Percentiles rank a stretch among this genome's conserved stretches.
Evolutionary conservation across 75 land plant genomes (phyloP).

Genomic region (Isoetes taiwanensis): DNA sequence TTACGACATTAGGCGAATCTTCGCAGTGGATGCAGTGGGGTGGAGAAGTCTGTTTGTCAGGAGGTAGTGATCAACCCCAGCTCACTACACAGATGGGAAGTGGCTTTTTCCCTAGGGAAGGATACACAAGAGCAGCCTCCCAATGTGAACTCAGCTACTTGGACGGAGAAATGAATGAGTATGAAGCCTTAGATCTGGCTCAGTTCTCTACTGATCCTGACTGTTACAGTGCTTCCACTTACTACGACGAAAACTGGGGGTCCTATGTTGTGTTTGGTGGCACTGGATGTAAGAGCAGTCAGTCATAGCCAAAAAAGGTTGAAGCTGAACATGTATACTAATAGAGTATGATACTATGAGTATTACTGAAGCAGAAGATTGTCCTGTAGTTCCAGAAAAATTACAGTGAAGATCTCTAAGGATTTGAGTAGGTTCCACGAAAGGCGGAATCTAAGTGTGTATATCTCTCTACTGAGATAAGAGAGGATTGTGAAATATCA

Average conservation of each 20-base stretch:
- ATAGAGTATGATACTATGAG: too few species aligned
- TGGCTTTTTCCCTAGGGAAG: conserved; percentile 1
- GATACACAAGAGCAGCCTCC: neutral
- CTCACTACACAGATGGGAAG: conserved; percentile 6
- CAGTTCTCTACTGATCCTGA: conserved; percentile 6
- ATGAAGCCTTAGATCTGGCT: neutral
- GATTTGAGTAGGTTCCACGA: too few species aligned
- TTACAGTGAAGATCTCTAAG: too few species aligned
- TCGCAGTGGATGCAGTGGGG: conserved; percentile 10
- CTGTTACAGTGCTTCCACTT: neutral
- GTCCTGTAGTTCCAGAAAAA: too few species aligned
- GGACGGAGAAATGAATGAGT: neutral
- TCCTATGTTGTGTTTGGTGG: conserved; percentile 4
- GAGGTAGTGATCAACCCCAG: neutral
- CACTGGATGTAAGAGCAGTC: neutral
- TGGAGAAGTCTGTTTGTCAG: conserved; percentile 2
- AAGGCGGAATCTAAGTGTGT: too few species aligned
- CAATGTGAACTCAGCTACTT: conserved; percentile 6
- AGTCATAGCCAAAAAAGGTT: too few species aligned
- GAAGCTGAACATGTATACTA: too few species aligned
- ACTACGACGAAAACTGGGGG: conserved; percentile 5
- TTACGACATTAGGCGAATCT: neutral
- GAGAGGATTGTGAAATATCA: too few species aligned
- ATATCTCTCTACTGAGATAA: too few species aligned
- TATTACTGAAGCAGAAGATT: too few species aligned